Evolutionary conservation across 2,329 filamentous ascomycete genomes (phyloP), one percentile per base, ranked within the genome.

Genomic region (Penicillium thymicola): DNA sequence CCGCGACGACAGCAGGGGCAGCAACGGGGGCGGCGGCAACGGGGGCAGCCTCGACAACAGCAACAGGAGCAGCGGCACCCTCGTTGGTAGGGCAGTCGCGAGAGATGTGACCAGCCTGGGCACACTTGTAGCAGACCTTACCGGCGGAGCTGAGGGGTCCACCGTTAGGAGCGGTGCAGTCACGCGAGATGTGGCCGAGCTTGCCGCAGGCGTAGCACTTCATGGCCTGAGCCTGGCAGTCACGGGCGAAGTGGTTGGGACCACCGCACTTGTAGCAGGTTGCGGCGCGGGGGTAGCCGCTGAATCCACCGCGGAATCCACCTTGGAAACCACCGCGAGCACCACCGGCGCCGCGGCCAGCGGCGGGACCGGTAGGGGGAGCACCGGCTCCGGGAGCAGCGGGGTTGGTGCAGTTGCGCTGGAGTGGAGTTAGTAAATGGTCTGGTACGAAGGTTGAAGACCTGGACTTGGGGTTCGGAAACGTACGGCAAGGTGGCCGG

Each of bases 41-140:
- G 37, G 67, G 55, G 23, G 64, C 57, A 56, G 65, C 59, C 53
- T 66, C 61, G 51, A 66, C 55, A 44, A 66, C 52, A 37, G 59
- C 51, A 45, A 74, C 71, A 42, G 78, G 74, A 55, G 72, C 70
- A 54, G 72, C 65, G 36, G 60, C 45, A 21, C 75, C 72, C 57
- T 75, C 72, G 65, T 85, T 88, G 87, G 85, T 92, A 76, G 92
- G 89, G 82, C 94, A 97, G 68, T 97, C 93, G 62, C 93, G 89
- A 57, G 91, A 96, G 77, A 97, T 97, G 78, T 97, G 93, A 51
- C 94, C 94, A 57, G 92, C 86, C 80, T 97, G 90, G 65, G 93
- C 91, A 74, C 94, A 99, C 76, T 92, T 89, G 82, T 99, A 99
- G 85, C 94, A 99, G 63, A 92, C 96, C 86, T 97, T 99, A 72